phyloP scores from a whole-genome alignment of 768 basidiomycete genomes.

The Brasilioporus rufonigricans region DNA sequence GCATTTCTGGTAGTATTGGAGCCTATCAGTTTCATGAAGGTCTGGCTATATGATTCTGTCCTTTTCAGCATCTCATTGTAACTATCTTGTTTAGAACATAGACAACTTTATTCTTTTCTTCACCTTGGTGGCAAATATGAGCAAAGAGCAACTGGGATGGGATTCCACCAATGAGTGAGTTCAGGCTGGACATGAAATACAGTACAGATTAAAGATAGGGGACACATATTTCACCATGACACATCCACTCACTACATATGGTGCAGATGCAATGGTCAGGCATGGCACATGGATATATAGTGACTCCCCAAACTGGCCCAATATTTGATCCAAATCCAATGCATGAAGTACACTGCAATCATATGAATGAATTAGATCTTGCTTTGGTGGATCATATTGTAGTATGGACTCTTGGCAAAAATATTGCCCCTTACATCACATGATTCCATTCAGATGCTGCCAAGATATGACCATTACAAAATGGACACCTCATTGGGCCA shows the following conservation, averaged over 20 bases:
- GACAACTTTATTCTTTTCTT: slow-evolving; percentile 7
- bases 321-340: no score
- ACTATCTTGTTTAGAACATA: background rate
- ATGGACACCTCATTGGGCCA: no score
- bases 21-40: background rate
- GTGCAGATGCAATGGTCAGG: background rate
- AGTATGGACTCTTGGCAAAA: no score
- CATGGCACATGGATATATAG: background rate
- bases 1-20: background rate
- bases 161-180: background rate
- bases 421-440: no score
- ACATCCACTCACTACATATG: background rate
- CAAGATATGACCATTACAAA: no score
- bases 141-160: background rate
- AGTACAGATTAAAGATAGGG: background rate
- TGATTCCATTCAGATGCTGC: no score
- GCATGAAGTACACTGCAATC: no score
- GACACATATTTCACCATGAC: background rate
- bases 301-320: no score
- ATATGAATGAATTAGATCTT: no score
- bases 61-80: background rate
- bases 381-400: no score
- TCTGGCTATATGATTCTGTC: background rate
- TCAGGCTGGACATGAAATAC: background rate
- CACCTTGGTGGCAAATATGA: background rate